Conservation (phyloP, 2,329 filamentous ascomycete species). For the Colletotrichum lupini region DNA sequence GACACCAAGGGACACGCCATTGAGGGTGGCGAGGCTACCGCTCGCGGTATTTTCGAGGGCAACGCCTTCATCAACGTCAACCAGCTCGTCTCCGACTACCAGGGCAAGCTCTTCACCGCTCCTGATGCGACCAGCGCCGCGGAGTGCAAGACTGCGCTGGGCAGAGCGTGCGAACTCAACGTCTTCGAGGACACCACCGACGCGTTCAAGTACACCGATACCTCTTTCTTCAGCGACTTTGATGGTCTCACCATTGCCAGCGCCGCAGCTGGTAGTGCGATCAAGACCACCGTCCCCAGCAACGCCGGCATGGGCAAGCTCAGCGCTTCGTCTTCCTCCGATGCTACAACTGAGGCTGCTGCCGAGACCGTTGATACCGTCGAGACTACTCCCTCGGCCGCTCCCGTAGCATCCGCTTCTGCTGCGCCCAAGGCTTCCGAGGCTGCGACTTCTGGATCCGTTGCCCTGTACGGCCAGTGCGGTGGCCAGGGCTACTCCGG, state of each 20-base stretch:
- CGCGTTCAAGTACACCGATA: conserved; percentile 18
- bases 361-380: not conserved
- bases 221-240: conserved; percentile 18
- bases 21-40: conserved; percentile 39
- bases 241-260: conserved; percentile 11
- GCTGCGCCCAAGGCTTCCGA: conserved; percentile 1
- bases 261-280: conserved; percentile 21
- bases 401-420: not conserved
- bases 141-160: conserved; percentile 30
- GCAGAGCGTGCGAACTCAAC: conserved; percentile 26
- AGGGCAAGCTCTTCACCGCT: conserved; percentile 41
- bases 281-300: conserved; percentile 29
- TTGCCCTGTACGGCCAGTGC: conserved; percentile 50
- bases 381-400: not conserved
- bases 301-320: conserved; percentile 30
- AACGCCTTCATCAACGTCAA: conserved; percentile 41
- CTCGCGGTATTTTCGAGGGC: conserved; percentile 42
- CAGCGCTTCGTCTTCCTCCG: conserved; percentile 3
- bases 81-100: conserved; percentile 37
- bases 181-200: conserved; percentile 16
- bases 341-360: not conserved
- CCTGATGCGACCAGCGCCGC: conserved; percentile 33
- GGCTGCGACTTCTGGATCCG: conserved; percentile 32
- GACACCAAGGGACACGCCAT: conserved; percentile 42
- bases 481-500: conserved; percentile 38